Percentiles rank a stretch among this genome's conserved stretches.
phyloP scores from a whole-genome alignment of 164 flowering plant species.

The Hamamelis virginiana region DNA sequence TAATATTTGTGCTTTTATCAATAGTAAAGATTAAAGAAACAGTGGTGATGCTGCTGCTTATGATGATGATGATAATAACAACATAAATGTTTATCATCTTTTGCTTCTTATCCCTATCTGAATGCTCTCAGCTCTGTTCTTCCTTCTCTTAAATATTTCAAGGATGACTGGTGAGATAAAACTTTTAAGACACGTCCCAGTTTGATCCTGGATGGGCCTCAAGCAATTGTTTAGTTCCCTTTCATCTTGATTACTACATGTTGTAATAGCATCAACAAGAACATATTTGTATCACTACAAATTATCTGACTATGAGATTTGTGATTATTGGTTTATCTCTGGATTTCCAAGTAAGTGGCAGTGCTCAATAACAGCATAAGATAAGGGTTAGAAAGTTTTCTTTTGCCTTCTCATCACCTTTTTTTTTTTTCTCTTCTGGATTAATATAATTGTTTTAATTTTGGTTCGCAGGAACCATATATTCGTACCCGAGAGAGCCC shows the following conservation, averaged over 20 bases:
- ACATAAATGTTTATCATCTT: neutral
- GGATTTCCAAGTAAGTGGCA: neutral
- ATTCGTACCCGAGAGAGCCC: conserved; percentile 36
- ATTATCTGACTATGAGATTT: neutral
- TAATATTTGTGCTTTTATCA: neutral
- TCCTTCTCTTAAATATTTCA: neutral
- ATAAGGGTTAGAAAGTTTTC: neutral
- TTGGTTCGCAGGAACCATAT: conserved; percentile 33
- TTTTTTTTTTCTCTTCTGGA: neutral
- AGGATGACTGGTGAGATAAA: neutral
- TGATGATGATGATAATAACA: neutral
- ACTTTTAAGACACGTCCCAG: neutral
- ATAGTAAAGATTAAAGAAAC: neutral
- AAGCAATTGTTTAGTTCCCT: neutral
- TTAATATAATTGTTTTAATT: neutral
- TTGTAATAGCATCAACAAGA: neutral
- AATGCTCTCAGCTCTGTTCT: neutral
- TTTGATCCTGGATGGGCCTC: neutral
- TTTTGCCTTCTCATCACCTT: neutral
- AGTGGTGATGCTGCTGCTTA: neutral
- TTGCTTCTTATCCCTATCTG: neutral
- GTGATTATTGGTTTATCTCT: neutral
- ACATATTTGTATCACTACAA: neutral
- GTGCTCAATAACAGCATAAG: too few species aligned
- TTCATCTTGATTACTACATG: neutral